Evolutionary conservation across 768 basidiomycete species (phyloP), one percentile per base, ranked within the genome.

Genomic region (Boletus vermiculosoides): DNA sequence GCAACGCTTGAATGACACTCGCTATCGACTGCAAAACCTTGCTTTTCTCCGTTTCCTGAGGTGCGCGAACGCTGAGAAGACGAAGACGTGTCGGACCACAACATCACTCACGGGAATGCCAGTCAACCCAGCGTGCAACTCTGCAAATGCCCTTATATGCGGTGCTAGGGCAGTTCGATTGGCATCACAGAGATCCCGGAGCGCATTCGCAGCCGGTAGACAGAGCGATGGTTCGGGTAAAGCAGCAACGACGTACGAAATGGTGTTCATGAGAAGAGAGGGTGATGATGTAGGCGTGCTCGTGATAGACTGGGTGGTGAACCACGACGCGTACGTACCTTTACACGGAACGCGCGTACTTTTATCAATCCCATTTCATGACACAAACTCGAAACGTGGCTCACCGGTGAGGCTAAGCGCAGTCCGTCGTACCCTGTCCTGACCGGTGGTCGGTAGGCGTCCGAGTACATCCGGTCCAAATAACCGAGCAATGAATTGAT

Each of bases 1-100:
- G 87, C 48, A 98, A 72, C 0, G 94, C 95, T 65, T 97, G 92
- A 33, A 97, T 90, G 4, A 98, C 92, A 60, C 94, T 96, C 2
- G 92, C 86, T 50, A 98, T 95, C 0, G 90, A 92, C 68, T 97
- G 90, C 45, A 97, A 76, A 1, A 97, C 91, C 72, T 95, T 97
- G 62, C 85, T 83, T 73, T 90, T 90, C 71, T 96, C 94, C 22
- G 86, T 84, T 63, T 92, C 90, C 87, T 90, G 62, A 3, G 4
- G 37, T 28, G 20, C 30, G 0, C 30, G 0, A n/a, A 25, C 25
- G 22, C 33, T 54, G 44, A 67, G 48, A 23, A 58, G 18, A 56
- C 3, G 12, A 7, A 16, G 12, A 36, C 22, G 6, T 3, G 25
- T 1, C 7, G 9, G 34, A 34, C 5, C 23, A 54, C 31, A 2